phyloP scores from a whole-genome alignment of 805 yeast genomes.

The Starmerella riodocensis region DNA sequence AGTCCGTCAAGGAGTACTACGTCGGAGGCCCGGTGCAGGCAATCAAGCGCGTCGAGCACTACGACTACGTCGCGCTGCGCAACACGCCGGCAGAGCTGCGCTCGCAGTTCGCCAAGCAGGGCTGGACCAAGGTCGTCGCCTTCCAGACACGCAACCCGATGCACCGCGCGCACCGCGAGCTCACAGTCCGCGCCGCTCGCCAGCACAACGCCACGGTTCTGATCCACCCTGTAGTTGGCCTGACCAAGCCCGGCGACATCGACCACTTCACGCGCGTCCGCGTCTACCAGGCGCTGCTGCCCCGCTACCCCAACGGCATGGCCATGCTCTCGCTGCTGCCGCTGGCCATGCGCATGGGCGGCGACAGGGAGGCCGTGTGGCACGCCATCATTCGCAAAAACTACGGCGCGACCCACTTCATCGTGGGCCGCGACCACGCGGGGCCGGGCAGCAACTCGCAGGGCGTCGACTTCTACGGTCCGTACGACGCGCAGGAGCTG shows the following conservation, averaged over 20 bases:
- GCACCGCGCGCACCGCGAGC: constrained; percentile 96
- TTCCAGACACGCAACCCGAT: constrained; percentile 97
- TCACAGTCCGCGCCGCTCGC: constrained; percentile 93
- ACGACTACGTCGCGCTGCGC: constrained; percentile 77
- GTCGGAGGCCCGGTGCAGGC: constrained; percentile 85
- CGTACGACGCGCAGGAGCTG: constrained; percentile 88
- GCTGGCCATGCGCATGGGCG: constrained; percentile 98
- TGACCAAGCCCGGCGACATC: constrained; percentile 94
- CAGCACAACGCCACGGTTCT: constrained; percentile 75
- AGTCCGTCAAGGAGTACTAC: constrained; percentile 68
- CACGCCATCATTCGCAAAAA: constrained; percentile 93
- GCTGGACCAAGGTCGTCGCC: constrained; percentile 85
- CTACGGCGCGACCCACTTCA: constrained; percentile 93
- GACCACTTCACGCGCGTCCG: constrained; percentile 96
- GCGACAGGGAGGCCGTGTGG: constrained; percentile 97
- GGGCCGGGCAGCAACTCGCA: constrained; percentile 85
- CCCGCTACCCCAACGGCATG: constrained; percentile 88
- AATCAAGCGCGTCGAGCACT: constrained; percentile 69
- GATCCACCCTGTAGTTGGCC: constrained; percentile 93
- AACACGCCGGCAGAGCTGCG: constrained; percentile 86
- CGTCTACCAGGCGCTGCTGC: constrained; percentile 82
- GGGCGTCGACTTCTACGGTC: constrained; percentile 91
- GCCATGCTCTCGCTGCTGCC: constrained; percentile 82
- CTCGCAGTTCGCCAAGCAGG: constrained; percentile 62
- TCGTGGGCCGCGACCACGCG: constrained; percentile 96